Base-by-base conservation (phyloP, 352 stramenopile genomes). In the Globisporangium echinulatum region DNA sequence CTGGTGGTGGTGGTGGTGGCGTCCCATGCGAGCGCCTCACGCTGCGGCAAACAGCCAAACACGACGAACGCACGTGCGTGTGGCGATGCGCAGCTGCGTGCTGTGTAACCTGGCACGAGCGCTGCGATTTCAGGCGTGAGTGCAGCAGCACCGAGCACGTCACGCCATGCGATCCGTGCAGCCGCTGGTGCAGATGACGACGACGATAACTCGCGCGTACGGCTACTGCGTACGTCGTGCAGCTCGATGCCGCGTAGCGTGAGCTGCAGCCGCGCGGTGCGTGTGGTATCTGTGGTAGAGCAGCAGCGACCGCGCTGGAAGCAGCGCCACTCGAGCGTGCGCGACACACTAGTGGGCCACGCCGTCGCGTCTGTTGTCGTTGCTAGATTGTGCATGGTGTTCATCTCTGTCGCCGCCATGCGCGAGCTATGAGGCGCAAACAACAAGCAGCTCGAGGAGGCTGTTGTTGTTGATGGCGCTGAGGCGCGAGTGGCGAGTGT, bases 91-190 rank as follows among this genome's bases (percentile, higher is more conserved):
- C 54, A 40, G 2, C 37, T 51, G 49, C 1, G 59, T 15, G 56
- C 59, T 25, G 66, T 54, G 42, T 77, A 69, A 9, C 44, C 52
- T 15, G 68, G 49, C 11, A 77, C 46, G 25, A 77, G 39, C 50
- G 58, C 14, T 52, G 54, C 6, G 56, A 58, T 48, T 19, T 64
- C 52, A 8, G 55, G 59, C 10, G 67, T 70, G 38, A 69, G 63
- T 42, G 78, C 63, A 8, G 66, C 63, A 2, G 75, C 74, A 14
- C 78, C 78, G 39, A 88, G 52, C 4, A 86, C 59, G 17, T 71
- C 69, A 15, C 14, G 13, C 78, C 75, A 88, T n/a, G 64, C 62
- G 53, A 85, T 72, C 40, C 79, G 46, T 14, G 2, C 25, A 33
- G 25, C 2, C 3, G 25, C 25, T 33, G 25, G 25, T 33, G 36